phyloP scores from a whole-genome alignment of 345 rosid species.

The Moricandia moricandioides region DNA sequence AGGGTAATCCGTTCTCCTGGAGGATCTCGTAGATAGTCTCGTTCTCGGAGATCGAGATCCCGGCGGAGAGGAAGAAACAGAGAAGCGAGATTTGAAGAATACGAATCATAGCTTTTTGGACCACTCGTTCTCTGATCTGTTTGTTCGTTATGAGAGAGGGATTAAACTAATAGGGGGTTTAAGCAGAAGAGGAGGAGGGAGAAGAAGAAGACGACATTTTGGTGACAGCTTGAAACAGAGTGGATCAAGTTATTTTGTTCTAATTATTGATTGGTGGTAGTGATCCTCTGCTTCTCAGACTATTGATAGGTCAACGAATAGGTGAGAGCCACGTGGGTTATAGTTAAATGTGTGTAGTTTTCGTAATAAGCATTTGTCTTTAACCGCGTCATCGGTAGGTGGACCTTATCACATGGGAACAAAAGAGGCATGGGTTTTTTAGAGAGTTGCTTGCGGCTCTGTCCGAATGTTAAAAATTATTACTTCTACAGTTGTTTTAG shows the following conservation, averaged over 20 bases:
- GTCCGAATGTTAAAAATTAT: background rate
- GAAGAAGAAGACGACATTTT: conserved; percentile 34
- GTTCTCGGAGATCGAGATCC: conserved; percentile 17
- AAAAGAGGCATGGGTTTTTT: background rate
- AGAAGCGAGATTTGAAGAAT: conserved; percentile 28
- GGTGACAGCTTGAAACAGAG: conserved; percentile 70
- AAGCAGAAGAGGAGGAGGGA: conserved; percentile 36
- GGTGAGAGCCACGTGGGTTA: background rate
- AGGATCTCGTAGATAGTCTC: conserved; percentile 63
- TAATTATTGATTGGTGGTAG: conserved; percentile 47
- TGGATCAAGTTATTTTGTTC: conserved; percentile 31
- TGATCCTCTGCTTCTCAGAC: conserved; percentile 15
- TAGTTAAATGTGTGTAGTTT: conserved; percentile 5
- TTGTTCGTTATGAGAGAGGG: background rate
- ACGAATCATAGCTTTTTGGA: conserved; percentile 27
- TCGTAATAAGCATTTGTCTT: background rate
- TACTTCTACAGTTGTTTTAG: background rate
- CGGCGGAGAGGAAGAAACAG: conserved; percentile 23
- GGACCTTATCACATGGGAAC: conserved; percentile 36
- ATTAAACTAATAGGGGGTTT: conserved; percentile 19
- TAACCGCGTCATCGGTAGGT: conserved; percentile 19
- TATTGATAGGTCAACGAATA: background rate
- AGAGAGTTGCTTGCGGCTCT: conserved; percentile 18
- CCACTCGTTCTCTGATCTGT: background rate
- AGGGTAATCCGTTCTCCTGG: conserved; percentile 59